phyloP scores from a whole-genome alignment of 179 eudicot genomes.

The Camellia oleifera region DNA sequence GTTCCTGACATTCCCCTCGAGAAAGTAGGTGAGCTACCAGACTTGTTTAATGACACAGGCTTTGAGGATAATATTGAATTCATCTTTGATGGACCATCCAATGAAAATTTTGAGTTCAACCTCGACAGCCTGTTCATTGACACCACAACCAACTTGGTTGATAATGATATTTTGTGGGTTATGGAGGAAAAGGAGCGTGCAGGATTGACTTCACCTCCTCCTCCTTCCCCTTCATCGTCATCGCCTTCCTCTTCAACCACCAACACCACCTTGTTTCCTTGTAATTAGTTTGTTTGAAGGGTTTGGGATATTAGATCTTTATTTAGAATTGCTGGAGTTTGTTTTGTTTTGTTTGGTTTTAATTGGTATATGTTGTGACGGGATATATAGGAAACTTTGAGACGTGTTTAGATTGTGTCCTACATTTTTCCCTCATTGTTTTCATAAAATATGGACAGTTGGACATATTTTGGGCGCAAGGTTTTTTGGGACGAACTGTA shows the following conservation, averaged over 20 bases:
- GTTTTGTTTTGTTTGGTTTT: not conserved
- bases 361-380: not conserved
- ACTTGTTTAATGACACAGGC: slow-evolving; percentile 26
- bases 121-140: slow-evolving; percentile 14
- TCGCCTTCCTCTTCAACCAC: slow-evolving; percentile 2
- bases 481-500: no score
- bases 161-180: not conserved
- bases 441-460: not conserved
- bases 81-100: slow-evolving; percentile 25
- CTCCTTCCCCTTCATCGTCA: slow-evolving; percentile 15
- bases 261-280: slow-evolving; percentile 11
- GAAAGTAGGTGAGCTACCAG: slow-evolving; percentile 21
- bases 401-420: not conserved
- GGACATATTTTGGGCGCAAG: no score
- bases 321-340: slow-evolving; percentile 8
- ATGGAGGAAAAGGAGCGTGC: slow-evolving; percentile 11
- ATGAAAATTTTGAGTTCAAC: not conserved
- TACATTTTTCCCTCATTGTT: not conserved
- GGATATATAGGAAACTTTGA: slow-evolving; percentile 5
- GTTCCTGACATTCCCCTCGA: slow-evolving; percentile 28
- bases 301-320: not conserved
- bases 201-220: slow-evolving; percentile 8
- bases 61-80: slow-evolving; percentile 35
- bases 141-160: not conserved
- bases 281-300: slow-evolving; percentile 9